Conservation (phyloP, 805 yeast species). For the Lachancea lanzarotensis region DNA sequence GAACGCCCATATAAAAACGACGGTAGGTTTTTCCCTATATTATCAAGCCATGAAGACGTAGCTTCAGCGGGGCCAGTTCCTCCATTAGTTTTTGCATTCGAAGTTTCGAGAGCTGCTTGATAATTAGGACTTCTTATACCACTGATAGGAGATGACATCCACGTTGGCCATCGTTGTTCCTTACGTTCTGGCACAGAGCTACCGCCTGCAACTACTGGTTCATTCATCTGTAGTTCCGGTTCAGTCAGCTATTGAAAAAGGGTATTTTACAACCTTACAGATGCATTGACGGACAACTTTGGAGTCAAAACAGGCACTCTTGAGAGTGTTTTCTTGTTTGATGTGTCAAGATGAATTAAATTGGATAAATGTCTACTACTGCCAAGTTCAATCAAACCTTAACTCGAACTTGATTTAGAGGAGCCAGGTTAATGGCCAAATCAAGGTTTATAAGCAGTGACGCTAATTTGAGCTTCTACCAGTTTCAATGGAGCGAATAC, state of each 20-base stretch:
- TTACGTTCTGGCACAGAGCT: background rate
- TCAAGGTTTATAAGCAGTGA: no score
- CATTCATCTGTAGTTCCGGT: background rate
- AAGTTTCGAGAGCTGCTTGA: background rate
- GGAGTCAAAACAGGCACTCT: background rate
- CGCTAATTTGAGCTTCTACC: background rate
- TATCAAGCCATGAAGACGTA: slow-evolving; percentile 2
- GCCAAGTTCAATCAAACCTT: no score
- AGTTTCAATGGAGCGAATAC: slow-evolving; percentile 10
- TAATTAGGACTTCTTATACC: background rate
- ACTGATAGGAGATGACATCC: background rate
- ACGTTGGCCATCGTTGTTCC: background rate
- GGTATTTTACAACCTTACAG: background rate
- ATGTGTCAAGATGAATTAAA: no score
- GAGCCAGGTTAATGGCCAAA: no score
- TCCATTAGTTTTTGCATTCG: background rate
- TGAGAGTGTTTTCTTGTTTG: no score
- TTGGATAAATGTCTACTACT: no score
- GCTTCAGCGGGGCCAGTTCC: background rate
- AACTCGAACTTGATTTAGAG: no score
- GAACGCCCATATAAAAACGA: slow-evolving; percentile 1
- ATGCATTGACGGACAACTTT: background rate
- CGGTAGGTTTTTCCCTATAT: background rate
- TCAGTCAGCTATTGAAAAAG: background rate
- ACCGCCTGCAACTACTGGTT: background rate